Conservation (phyloP, 257 asterid species). For the Petunia secreta region DNA sequence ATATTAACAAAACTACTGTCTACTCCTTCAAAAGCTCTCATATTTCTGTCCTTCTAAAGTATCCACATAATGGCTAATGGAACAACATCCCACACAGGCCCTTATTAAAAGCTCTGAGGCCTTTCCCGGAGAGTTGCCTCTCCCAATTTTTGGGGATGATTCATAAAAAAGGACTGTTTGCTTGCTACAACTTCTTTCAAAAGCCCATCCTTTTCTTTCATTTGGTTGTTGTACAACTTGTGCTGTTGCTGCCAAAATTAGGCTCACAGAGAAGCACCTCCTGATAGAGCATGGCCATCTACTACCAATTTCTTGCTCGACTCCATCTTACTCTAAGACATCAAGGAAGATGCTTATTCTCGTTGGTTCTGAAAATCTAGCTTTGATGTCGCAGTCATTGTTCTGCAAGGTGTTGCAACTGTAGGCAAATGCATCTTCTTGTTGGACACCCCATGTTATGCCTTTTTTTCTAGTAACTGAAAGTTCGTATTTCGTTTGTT, state of each 20-base stretch:
- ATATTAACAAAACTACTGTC: too few relatives aligned
- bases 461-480: background rate
- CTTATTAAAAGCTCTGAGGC: too few relatives aligned
- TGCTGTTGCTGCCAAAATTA: constrained; percentile 14
- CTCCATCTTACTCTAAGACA: background rate
- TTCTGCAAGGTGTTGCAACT: constrained; percentile 2
- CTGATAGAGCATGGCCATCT: constrained; percentile 7
- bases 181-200: constrained; percentile 2
- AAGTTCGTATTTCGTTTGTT: too few relatives aligned
- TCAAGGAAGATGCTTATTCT: background rate
- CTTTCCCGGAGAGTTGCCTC: too few relatives aligned
- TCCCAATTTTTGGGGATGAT: too few relatives aligned
- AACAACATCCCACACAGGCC: too few relatives aligned
- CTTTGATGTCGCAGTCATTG: background rate
- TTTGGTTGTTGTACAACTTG: background rate
- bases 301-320: background rate
- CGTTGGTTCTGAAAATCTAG: constrained; percentile 11
- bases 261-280: constrained; percentile 10
- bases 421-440: background rate
- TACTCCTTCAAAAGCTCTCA: too few relatives aligned
- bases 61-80: too few relatives aligned
- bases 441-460: constrained; percentile 1
- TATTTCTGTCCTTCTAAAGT: too few relatives aligned
- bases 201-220: constrained; percentile 2
- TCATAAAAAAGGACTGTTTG: too few relatives aligned